phyloP scores from a whole-genome alignment of 164 flowering plant genomes.

The Vitis rupestris region DNA sequence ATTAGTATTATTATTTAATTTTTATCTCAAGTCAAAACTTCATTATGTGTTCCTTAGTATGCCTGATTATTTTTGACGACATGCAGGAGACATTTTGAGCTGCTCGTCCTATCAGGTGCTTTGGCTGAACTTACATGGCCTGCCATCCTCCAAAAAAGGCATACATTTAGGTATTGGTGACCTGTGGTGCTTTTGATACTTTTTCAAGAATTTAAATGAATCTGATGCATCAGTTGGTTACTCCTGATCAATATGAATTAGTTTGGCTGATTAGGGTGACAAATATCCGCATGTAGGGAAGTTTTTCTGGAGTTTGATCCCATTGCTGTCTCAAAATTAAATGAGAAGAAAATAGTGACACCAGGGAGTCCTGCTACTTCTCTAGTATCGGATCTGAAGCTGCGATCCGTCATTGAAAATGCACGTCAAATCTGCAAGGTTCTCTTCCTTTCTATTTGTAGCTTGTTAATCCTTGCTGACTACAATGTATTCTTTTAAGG shows the following conservation, averaged over 20 bases:
- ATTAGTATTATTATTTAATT: background rate
- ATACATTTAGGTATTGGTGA: conserved; percentile 48
- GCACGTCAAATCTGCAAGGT: conserved; percentile 56
- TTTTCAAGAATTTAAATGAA: too few relatives aligned
- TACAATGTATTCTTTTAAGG: too few relatives aligned
- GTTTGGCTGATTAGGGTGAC: background rate
- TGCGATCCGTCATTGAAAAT: conserved; percentile 45
- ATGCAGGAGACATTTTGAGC: conserved; percentile 65
- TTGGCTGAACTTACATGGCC: conserved; percentile 81
- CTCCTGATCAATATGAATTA: background rate
- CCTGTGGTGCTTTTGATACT: background rate
- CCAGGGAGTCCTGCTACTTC: conserved; percentile 39
- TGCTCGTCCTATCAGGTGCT: conserved; percentile 61
- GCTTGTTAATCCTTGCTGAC: too few relatives aligned
- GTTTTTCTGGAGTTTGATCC: conserved; percentile 48
- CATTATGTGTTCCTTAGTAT: background rate
- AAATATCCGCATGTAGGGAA: conserved; percentile 30
- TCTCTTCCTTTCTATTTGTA: too few relatives aligned
- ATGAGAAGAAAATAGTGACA: conserved; percentile 35
- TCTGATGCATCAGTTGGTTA: too few relatives aligned
- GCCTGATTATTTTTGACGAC: background rate
- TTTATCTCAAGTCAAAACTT: background rate
- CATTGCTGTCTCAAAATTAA: conserved; percentile 37
- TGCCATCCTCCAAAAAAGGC: conserved; percentile 56
- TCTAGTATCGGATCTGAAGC: conserved; percentile 41